Base-by-base conservation (phyloP, 768 basidiomycete genomes). In the Suillus plorans region DNA sequence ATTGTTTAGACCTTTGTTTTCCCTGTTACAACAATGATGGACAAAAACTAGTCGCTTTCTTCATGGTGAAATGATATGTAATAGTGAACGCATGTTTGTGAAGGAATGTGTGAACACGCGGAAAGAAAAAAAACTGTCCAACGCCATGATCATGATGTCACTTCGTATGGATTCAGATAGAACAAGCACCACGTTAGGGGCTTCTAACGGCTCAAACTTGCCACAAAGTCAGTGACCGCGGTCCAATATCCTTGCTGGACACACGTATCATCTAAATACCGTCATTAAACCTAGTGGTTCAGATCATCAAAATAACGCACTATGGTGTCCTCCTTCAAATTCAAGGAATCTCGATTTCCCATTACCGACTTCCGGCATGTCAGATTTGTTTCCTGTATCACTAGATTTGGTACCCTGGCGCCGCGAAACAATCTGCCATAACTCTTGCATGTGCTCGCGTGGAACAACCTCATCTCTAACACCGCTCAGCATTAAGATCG, bases 401-500 rank as follows among this genome's bases (percentile, higher is more conserved):
- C 62, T 78, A 0, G 52, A 34, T 34, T 63, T 58, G 13, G 63
- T 20, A 12, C 85, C 86, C 47, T 86, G 80, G 39, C 80, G 81
- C 14, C 84, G 81, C 1, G 66, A 66, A 7, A 89, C 79, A 45
- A 87, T 81, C 67, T 87, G 84, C 86, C 89, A 92, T 4, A 92
- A 80, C 6, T 84, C 84, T 28, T 81, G 80, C 86, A 88, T 88
- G 63, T 88, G 86, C 45, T 74, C 68, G 12, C 77, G 80, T 14
- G 83, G 84, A 36, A 88, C 85, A 2, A 89, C 78, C 66, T 84
- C 82, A 68, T 89, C 87, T 56, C 61, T 70, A 45, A 73, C 70
- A 1, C 96, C 96, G 61, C 90, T 90, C 34, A 98, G 77, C 85
- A 97, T 89, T 22, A 97, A 81, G 12, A 95, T 88, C 0, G 94